These are phyloP conservation scores for Rauvolfia tetraphylla DNA, from an alignment of 257 asterid species.

Conservation along the genomic window DNA sequence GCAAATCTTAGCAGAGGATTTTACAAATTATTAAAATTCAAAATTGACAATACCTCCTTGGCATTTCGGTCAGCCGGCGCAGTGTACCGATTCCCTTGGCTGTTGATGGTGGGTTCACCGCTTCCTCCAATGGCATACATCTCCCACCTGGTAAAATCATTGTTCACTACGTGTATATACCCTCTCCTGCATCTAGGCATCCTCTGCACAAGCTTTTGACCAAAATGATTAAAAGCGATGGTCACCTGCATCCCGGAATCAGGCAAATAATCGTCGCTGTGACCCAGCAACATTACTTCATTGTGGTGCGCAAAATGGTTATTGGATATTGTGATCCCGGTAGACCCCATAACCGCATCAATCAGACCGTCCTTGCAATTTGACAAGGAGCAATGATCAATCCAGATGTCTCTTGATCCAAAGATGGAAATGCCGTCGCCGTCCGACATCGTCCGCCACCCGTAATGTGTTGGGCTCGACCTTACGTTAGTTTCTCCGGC, in stretches of 20 bases:
- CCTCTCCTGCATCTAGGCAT: conserved; percentile 85
- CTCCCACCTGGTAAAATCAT: conserved; percentile 76
- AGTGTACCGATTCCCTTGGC: conserved; percentile 72
- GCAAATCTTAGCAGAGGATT: no score
- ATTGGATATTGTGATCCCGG: conserved; percentile 63
- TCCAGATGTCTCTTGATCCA: conserved; percentile 61
- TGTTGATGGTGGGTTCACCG: conserved; percentile 68
- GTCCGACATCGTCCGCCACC: conserved; percentile 53
- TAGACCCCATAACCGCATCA: conserved; percentile 71
- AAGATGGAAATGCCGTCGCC: conserved; percentile 74
- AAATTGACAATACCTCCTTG: conserved; percentile 43
- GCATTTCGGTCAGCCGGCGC: conserved; percentile 63
- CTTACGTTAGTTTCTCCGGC: conserved; percentile 57
- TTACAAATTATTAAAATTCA: no score
- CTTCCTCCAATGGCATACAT: conserved; percentile 91
- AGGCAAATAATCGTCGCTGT: conserved; percentile 58
- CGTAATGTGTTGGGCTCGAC: conserved; percentile 70
- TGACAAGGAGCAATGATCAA: conserved; percentile 65
- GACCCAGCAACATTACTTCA: conserved; percentile 71
- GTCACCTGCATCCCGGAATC: conserved; percentile 87
- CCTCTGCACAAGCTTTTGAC: conserved; percentile 55
- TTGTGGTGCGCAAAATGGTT: conserved; percentile 65
- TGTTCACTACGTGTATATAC: conserved; percentile 70
- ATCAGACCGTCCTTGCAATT: conserved; percentile 69
- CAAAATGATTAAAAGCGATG: conserved; percentile 67